Evolutionary conservation across 2,329 filamentous ascomycete genomes (phyloP).

Genomic region (Talaromyces sp.): DNA sequence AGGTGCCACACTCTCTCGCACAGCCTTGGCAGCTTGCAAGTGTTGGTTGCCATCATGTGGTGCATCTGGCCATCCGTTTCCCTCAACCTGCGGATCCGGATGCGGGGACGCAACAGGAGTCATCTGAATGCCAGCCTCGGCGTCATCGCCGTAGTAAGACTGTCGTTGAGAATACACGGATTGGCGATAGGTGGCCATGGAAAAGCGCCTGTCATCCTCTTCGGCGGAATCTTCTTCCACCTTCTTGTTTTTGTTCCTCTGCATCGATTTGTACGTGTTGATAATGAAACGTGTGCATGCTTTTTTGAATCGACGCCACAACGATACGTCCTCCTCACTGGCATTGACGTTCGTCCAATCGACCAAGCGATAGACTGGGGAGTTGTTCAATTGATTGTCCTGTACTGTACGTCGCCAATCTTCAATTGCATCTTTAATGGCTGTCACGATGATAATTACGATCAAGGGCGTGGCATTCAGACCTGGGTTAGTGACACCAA

Average conservation of each 20-base stretch:
- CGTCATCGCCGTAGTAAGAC: constrained; percentile 46
- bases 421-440: constrained; percentile 91
- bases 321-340: constrained; percentile 75
- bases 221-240: constrained; percentile 14
- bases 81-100: constrained; percentile 48
- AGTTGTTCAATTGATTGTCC: constrained; percentile 93
- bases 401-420: constrained; percentile 89
- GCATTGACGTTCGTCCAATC: constrained; percentile 94
- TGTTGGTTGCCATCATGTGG: constrained; percentile 27
- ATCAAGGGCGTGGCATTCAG: constrained; percentile 89
- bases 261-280: constrained; percentile 53
- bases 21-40: constrained; percentile 32
- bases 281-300: constrained; percentile 63
- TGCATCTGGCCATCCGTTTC: constrained; percentile 38
- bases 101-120: constrained; percentile 84
- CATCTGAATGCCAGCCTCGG: constrained; percentile 77
- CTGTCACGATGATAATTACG: constrained; percentile 81
- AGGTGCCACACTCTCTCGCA: constrained; percentile 25
- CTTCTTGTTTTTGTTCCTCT: constrained; percentile 49
- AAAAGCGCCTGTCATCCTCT: constrained; percentile 59
- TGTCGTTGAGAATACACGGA: constrained; percentile 54
- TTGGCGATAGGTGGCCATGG: constrained; percentile 54
- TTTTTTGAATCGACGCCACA: constrained; percentile 90
- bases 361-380: constrained; percentile 81
- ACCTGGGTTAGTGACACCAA: constrained; percentile 85